Percentiles rank a stretch among this genome's conserved stretches.
Conservation (phyloP, 1,284 basidiomycete genomes). For the Ustilago tritici region DNA sequence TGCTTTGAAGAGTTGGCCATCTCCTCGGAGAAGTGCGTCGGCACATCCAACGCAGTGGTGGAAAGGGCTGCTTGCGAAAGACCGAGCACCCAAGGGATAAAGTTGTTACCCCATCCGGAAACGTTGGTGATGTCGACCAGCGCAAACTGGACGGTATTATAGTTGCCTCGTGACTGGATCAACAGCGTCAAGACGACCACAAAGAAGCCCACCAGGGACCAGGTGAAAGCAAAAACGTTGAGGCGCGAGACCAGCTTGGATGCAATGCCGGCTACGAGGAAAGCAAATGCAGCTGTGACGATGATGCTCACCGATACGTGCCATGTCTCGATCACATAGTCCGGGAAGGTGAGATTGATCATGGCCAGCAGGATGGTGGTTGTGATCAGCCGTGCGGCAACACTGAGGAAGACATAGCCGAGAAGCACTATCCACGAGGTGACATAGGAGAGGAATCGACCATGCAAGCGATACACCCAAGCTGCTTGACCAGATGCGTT, state of each 20-base stretch:
- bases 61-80: slow-evolving; percentile 35
- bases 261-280: slow-evolving; percentile 15
- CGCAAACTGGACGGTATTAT: slow-evolving; percentile 36
- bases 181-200: slow-evolving; percentile 25
- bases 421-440: slow-evolving; percentile 31
- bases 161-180: slow-evolving; percentile 27
- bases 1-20: slow-evolving; percentile 23
- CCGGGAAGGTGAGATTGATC: slow-evolving; percentile 25
- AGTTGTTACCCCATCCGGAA: slow-evolving; percentile 31
- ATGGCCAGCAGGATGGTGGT: slow-evolving; percentile 38
- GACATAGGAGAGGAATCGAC: slow-evolving; percentile 22
- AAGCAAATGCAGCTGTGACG: slow-evolving; percentile 6
- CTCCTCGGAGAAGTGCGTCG: slow-evolving; percentile 42
- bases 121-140: slow-evolving; percentile 35
- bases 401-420: slow-evolving; percentile 28
- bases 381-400: slow-evolving; percentile 24
- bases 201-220: slow-evolving; percentile 28
- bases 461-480: slow-evolving; percentile 26
- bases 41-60: slow-evolving; percentile 34
- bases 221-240: slow-evolving; percentile 35
- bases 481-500: slow-evolving; percentile 23
- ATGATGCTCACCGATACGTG: slow-evolving; percentile 17
- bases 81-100: slow-evolving; percentile 35
- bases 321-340: slow-evolving; percentile 19
- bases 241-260: slow-evolving; percentile 18